These are phyloP conservation scores for Suillus brevipes DNA, from an alignment of 768 basidiomycete species.

Conservation along the genomic window DNA sequence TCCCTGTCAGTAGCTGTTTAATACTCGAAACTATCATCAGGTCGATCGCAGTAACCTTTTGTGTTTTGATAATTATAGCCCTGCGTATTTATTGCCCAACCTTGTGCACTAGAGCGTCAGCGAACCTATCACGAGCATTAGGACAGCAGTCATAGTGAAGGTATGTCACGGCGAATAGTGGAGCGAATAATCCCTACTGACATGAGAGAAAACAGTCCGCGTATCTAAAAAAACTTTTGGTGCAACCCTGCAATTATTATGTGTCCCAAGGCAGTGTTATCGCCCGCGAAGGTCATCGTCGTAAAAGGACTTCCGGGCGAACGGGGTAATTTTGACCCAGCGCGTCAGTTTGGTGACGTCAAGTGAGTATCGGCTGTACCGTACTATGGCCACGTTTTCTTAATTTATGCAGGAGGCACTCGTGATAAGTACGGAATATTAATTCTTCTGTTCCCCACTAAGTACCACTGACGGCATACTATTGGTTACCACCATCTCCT, in stretches of 20 bases:
- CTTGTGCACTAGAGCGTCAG: background rate
- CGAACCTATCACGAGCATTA: background rate
- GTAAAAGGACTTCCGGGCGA: background rate
- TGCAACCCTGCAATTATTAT: background rate
- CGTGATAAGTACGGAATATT: background rate
- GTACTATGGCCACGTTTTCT: background rate
- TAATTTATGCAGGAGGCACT: background rate
- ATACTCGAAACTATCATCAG: background rate
- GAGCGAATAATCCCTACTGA: background rate
- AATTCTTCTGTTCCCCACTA: constrained; percentile 2
- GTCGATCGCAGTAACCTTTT: background rate
- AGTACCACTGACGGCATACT: constrained; percentile 3
- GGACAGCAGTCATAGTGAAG: background rate
- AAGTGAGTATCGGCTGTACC: background rate
- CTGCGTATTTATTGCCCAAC: background rate
- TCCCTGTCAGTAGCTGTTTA: background rate
- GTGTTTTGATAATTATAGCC: background rate
- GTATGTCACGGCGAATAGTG: background rate
- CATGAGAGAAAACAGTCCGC: background rate
- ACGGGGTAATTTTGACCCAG: background rate
- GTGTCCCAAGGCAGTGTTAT: background rate
- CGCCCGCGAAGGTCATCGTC: background rate
- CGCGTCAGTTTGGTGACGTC: background rate
- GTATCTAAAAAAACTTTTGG: background rate
- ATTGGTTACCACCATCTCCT: no score